Base-by-base conservation (phyloP, 352 stramenopile species). In the Globisporangium echinulatum region DNA sequence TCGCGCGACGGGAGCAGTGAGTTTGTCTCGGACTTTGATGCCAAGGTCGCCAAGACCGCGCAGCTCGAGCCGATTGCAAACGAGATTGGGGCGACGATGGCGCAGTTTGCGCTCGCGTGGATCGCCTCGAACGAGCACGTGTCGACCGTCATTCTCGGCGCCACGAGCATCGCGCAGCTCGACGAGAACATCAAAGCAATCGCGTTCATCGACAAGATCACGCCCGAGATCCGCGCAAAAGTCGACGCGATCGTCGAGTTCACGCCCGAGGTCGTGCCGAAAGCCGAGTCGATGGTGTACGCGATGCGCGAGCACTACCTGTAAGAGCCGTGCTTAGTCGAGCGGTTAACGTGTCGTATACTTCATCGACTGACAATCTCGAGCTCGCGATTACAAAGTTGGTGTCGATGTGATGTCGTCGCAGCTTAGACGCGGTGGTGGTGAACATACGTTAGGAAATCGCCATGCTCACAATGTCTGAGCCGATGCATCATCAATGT, bases 161-260 rank as follows among this genome's bases (percentile, higher is more conserved):
- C 72, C 7, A 75, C 68, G 15, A 82, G 62, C n/a, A 14, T 70
- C 17, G 25, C 62, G 2, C 72, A 82, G 49, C 55, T 82, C 7
- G 67, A 82, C 17, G 72, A 82, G 33, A 82, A 93, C 64, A 56
- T 93, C 40, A 82, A 84, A 62, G 76, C 82, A 11, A 52, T 88
- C 38, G 69, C 72, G 50, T 81, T 88, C 19, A 58, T 74, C n/a
- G 67, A 79, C 63, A 90, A 91, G 74, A 77, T 92, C 52, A 92
- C 82, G 13, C 72, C 79, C 0, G 72, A 90, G 63, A 59, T 88
- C 49, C 79, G 80, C 52, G 70, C 59, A 5, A 82, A 87, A 61
- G 82, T 92, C 54, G 83, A 92, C 54, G 71, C 72, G 42, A 87
- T 91, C 49, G 75, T 79, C 17, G 66, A 82, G 40, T 84, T 77